Percentiles rank a stretch among this genome's conserved stretches.
Conservation (phyloP, 257 asterid genomes). For the Datura wrightii region DNA sequence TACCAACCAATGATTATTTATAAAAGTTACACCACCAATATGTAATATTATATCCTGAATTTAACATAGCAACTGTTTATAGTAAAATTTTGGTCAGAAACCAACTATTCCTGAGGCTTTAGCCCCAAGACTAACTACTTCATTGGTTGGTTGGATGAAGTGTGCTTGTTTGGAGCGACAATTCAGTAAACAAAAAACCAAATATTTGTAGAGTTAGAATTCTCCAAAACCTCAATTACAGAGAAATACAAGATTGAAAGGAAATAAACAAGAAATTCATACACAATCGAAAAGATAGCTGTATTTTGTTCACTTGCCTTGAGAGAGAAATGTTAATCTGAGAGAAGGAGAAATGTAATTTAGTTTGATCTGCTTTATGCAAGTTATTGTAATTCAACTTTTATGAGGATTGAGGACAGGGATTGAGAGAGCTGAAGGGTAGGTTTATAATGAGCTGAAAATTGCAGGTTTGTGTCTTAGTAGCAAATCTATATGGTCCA, state of each 20-base stretch:
- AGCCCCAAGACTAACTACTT: conserved; percentile 18
- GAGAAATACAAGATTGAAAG: not conserved
- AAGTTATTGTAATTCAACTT: not conserved
- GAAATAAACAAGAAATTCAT: not conserved
- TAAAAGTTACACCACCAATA: not conserved
- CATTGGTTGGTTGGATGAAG: conserved; percentile 6
- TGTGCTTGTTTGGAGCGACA: not conserved
- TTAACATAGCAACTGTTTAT: not conserved
- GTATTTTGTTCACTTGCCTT: conserved; percentile 16
- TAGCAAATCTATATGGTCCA: conserved; percentile 14
- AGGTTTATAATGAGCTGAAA: conserved; percentile 10
- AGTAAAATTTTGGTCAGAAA: not conserved
- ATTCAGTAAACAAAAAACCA: not conserved
- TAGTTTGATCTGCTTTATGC: not conserved
- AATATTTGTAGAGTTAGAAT: conserved; percentile 24
- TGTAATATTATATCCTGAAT: conserved; percentile 1
- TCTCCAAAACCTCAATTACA: not conserved
- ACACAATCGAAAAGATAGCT: not conserved
- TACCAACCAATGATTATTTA: not conserved
- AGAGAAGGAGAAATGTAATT: not conserved
- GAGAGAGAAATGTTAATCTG: not conserved
- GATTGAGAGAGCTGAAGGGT: conserved; percentile 19
- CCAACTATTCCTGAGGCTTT: not conserved
- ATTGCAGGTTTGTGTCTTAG: not conserved
- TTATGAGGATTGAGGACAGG: not conserved